Conservation (phyloP, 1,284 basidiomycete genomes). For the Microbotryum saponariae region DNA sequence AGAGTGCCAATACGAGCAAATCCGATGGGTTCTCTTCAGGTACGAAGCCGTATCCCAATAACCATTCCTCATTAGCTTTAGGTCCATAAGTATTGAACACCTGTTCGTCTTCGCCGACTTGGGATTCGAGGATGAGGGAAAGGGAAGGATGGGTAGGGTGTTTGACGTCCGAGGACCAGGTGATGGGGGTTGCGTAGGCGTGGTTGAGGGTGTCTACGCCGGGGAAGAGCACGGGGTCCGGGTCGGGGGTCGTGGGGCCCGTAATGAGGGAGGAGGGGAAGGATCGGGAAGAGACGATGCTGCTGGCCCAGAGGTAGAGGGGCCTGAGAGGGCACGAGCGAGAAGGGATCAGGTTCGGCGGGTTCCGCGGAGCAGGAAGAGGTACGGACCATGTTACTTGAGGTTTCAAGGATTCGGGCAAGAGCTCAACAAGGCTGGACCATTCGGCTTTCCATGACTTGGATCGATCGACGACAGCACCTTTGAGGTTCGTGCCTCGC, state of each 20-base stretch:
- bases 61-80: conserved; percentile 76
- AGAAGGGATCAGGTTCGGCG: not conserved
- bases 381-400: not conserved
- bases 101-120: conserved; percentile 49
- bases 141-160: not conserved
- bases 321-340: conserved; percentile 5
- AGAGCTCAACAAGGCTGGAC: not conserved
- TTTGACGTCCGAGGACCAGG: conserved; percentile 55
- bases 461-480: conserved; percentile 50
- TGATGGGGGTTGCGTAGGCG: conserved; percentile 59
- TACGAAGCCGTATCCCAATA: conserved; percentile 81
- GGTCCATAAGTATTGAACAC: conserved; percentile 83
- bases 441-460: not conserved
- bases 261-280: conserved; percentile 71
- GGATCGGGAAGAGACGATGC: conserved; percentile 68
- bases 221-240: conserved; percentile 65
- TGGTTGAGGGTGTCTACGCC: conserved; percentile 80
- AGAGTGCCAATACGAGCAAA: conserved; percentile 65
- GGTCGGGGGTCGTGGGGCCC: conserved; percentile 36
- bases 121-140: conserved; percentile 48
- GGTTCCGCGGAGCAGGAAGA: not conserved
- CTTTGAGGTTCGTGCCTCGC: conserved; percentile 65
- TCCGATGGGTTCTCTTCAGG: conserved; percentile 68
- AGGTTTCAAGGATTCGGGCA: not conserved
- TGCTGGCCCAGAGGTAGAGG: conserved; percentile 11